Evolutionary conservation across 441 rosid species (phyloP), one percentile per base, ranked within the genome.

Genomic region (Pelargonium fulgidum): DNA sequence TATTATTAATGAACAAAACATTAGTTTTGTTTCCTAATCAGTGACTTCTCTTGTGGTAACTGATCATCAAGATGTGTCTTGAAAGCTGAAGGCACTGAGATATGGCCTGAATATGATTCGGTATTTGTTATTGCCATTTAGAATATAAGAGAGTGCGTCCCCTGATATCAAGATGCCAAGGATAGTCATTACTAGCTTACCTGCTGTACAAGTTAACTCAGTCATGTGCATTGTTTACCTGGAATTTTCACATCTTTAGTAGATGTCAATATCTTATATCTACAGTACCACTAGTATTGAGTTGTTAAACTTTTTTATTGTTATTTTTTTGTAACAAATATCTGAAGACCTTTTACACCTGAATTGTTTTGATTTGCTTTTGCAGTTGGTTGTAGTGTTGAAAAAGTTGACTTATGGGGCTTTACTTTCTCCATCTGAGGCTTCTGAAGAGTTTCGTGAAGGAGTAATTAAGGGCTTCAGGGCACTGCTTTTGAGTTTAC

Each of bases 391-490:
- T 71, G 84, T 89, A 58, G 69, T 90, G 76, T 81, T 90, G 78
- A 92, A 87, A 76, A 94, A 94, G 79, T 73, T 92, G 79, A 86
- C 87, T 71, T 71, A 73, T 63, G 98, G 85, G 69, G 98, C 97
- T 70, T 13, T 85, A 74, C 85, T 90, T 74, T 84, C 97, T 67
- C 87, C 90, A 42, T 75, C 79, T 0, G 91, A 92, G 82, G 93
- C 93, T 61, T 70, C 98, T 29, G 99, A 94, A 79, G 99, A 92
- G 86, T 90, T 90, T 71, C 92, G 97, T 52, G 91, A 84, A 81
- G 98, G 96, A 78, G 87, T 92, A 14, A 78, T 89, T 61, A 92
- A 81, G 81, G 89, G 97, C 82, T 90, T 94, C 63, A 79, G 84
- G 76, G 92, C 89, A 16, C 67, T 90, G 74, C 81, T 94, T 76